phyloP scores from a whole-genome alignment of 2,329 filamentous ascomycete genomes.

The Ustulina deusta region DNA sequence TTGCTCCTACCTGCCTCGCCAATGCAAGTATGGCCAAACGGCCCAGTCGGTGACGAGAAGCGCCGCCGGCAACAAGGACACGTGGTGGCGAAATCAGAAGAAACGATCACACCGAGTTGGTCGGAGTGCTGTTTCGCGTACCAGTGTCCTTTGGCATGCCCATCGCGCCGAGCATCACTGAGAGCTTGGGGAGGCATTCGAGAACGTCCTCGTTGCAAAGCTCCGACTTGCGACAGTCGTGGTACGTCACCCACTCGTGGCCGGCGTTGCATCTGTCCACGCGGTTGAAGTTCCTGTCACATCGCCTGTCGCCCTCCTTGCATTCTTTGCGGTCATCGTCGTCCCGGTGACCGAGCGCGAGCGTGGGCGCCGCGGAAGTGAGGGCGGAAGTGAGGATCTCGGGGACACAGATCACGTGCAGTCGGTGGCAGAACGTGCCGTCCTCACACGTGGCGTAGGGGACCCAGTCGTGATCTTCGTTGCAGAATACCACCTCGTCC shows the following conservation, averaged over 20 bases:
- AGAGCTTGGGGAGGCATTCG: slow-evolving; percentile 29
- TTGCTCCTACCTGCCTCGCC: not conserved
- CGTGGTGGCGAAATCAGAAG: too few species aligned
- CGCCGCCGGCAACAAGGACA: not conserved
- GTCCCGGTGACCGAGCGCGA: not conserved
- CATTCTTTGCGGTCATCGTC: not conserved
- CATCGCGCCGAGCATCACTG: not conserved
- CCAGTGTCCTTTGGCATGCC: too few species aligned
- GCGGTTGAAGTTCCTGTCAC: slow-evolving; percentile 27
- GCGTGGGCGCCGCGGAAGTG: not conserved
- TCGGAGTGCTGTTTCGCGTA: not conserved
- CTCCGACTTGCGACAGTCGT: slow-evolving; percentile 36
- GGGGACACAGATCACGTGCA: slow-evolving; percentile 29
- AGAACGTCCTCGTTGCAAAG: slow-evolving; percentile 7
- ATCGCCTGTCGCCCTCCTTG: slow-evolving; percentile 36
- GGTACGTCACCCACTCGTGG: slow-evolving; percentile 35
- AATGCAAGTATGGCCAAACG: not conserved
- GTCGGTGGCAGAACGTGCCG: slow-evolving; percentile 32
- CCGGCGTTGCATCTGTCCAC: slow-evolving; percentile 35
- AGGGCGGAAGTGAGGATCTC: not conserved
- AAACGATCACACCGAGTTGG: not conserved
- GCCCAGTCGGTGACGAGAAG: not conserved
- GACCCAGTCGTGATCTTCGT: slow-evolving; percentile 29
- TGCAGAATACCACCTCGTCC: slow-evolving; percentile 21
- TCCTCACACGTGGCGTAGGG: slow-evolving; percentile 13